phyloP scores from a whole-genome alignment of 306 rosid genomes.

The Morella rubra region DNA sequence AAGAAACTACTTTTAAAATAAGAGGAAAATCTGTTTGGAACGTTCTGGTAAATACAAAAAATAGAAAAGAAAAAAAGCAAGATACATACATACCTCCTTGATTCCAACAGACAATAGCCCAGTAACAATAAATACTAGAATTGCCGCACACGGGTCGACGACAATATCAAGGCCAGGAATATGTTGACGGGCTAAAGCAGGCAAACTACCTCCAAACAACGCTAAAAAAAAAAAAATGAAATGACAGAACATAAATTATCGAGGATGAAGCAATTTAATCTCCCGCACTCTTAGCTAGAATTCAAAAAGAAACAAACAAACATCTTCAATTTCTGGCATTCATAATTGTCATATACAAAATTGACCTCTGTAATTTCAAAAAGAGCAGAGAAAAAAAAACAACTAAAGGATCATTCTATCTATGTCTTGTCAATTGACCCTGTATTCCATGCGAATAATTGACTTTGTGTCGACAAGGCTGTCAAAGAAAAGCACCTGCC shows the following conservation, averaged over 20 bases:
- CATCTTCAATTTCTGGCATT: neutral
- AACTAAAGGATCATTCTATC: neutral
- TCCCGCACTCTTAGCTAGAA: neutral
- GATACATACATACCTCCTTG: conserved; percentile 64
- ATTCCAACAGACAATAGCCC: conserved; percentile 82
- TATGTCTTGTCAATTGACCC: neutral
- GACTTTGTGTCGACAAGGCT: neutral
- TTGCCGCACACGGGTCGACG: conserved; percentile 90
- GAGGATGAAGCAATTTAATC: conserved; percentile 7
- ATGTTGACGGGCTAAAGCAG: conserved; percentile 64
- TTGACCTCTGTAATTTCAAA: neutral
- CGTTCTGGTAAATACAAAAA: neutral
- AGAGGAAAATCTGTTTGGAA: conserved; percentile 1
- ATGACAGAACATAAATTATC: conserved; percentile 4
- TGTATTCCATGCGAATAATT: neutral
- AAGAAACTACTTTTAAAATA: conserved; percentile 2
- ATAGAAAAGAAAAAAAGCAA: conserved; percentile 8
- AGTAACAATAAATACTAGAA: conserved; percentile 68
- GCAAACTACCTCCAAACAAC: conserved; percentile 82
- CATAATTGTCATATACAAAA: neutral
- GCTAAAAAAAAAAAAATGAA: conserved; percentile 32
- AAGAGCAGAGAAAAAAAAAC: neutral
- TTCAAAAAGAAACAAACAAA: neutral
- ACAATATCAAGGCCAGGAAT: conserved; percentile 66
- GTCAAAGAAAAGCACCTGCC: neutral